These are phyloP conservation scores for Lentinula edodes DNA, from an alignment of 768 basidiomycete genomes.

Conservation along the genomic window DNA sequence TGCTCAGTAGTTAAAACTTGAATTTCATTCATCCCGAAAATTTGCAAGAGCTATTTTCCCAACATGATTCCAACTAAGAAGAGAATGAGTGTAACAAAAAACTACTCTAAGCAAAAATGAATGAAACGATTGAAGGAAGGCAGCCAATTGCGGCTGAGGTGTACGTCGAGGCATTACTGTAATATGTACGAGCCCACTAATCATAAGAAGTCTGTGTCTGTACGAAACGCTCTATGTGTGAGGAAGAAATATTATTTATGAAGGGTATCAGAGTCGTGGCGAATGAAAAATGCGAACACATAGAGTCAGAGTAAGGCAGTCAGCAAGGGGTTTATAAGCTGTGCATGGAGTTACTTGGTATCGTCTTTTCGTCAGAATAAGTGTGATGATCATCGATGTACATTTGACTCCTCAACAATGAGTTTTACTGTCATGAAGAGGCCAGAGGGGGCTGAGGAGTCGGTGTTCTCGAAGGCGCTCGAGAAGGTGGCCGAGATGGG, in stretches of 20 bases:
- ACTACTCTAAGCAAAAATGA: background rate
- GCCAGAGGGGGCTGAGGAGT: constrained; percentile 3
- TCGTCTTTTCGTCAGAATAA: background rate
- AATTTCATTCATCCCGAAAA: background rate
- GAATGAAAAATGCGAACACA: background rate
- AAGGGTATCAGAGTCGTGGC: background rate
- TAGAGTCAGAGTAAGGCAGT: background rate
- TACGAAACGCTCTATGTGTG: background rate
- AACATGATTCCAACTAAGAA: too few relatives aligned
- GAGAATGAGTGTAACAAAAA: background rate
- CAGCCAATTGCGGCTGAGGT: background rate
- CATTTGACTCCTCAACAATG: background rate
- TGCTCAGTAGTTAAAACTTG: background rate
- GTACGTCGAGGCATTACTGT: background rate
- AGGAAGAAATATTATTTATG: background rate
- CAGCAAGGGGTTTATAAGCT: background rate
- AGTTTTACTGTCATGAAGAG: constrained; percentile 2
- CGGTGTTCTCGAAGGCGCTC: constrained; percentile 25
- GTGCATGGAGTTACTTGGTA: background rate
- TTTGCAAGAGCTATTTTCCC: background rate
- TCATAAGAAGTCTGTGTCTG: background rate
- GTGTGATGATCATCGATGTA: background rate
- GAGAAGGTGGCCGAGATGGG: constrained; percentile 27
- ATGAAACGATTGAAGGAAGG: background rate
- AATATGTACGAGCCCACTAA: background rate